These are phyloP conservation scores for Limonomyces culmigenus DNA, from an alignment of 1,284 basidiomycete species.

Conservation along the genomic window DNA sequence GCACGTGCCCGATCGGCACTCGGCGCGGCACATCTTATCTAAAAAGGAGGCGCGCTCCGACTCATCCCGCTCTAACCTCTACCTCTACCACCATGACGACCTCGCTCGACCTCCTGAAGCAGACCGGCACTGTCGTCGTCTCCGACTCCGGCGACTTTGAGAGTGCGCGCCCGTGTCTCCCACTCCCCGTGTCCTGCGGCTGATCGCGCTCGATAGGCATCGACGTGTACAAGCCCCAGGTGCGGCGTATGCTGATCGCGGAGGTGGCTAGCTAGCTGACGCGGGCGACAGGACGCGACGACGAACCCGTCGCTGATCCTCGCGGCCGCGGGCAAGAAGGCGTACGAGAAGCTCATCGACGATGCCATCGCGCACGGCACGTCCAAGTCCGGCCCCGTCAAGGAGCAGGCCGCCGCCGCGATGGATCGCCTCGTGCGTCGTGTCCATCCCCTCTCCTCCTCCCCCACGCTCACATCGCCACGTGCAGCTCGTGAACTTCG, in stretches of 20 bases:
- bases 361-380: slow-evolving; percentile 74
- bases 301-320: slow-evolving; percentile 92
- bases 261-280: neutral
- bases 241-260: slow-evolving; percentile 10
- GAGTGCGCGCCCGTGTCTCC: slow-evolving; percentile 26
- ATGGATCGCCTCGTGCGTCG: slow-evolving; percentile 71
- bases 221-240: slow-evolving; percentile 87
- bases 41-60: too few relatives aligned
- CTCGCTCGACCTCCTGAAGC: slow-evolving; percentile 77
- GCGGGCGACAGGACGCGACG: slow-evolving; percentile 56
- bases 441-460: slow-evolving; percentile 3
- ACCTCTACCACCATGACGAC: slow-evolving; percentile 50
- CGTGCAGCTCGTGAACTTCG: slow-evolving; percentile 83
- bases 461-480: slow-evolving; percentile 1
- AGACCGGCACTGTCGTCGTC: slow-evolving; percentile 86
- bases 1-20: too few relatives aligned
- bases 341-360: slow-evolving; percentile 77
- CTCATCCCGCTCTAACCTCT: too few relatives aligned
- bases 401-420: slow-evolving; percentile 61
- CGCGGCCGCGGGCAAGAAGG: slow-evolving; percentile 82
- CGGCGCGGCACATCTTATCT: too few relatives aligned
- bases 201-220: too few relatives aligned
- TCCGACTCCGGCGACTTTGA: slow-evolving; percentile 86
- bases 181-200: slow-evolving; percentile 7
- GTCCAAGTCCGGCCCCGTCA: slow-evolving; percentile 57